Base-by-base conservation (phyloP, 306 rosid genomes). In the Macrotyloma uniflorum region DNA sequence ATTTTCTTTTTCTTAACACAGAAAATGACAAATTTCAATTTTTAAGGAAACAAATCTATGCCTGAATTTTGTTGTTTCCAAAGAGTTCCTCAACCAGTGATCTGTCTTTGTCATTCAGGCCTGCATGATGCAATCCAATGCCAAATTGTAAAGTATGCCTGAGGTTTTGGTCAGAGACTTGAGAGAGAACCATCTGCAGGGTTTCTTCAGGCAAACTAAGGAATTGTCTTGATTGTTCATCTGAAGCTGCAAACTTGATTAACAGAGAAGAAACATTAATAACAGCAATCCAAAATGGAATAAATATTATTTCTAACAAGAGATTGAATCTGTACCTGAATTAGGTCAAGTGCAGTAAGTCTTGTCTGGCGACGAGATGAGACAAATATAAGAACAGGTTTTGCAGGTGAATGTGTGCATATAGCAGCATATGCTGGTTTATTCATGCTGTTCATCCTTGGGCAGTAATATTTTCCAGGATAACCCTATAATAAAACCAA, bases 331-430 rank as follows among this genome's bases (percentile, higher is more conserved):
- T 57, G 77, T 46, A 94, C 98, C 96, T 92, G 98, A 86, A 95
- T 89, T 79, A 95, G 83, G 83, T 95, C 98, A 80, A 95, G 79
- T 76, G 98, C 98, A 18, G 98, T 95, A 68, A 95, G 97, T 80
- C 98, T 89, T 78, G 98, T 95, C 80, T 95, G 98, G 42, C 98
- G 97, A 57, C 98, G 97, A 64, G 98, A 95, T 16, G 98, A 95
- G 70, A 92, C 98, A 80, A 95, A 95, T 87, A 95, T 91, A 64
- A 95, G 91, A 83, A 92, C 98, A n/a, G 98, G 98, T 85, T 92
- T 95, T 45, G 93, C 82, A 61, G 98, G 97, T 61, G 98, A 95
- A 81, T 95, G 98, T 61, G 98, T 95, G 88, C 97, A 89, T 81
- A 95, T 95, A 76, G 98, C 97, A 72, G 98, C 98, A 85, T 95